Conservation (phyloP, 208 protist genomes). For the Histomonas meleagridis region DNA sequence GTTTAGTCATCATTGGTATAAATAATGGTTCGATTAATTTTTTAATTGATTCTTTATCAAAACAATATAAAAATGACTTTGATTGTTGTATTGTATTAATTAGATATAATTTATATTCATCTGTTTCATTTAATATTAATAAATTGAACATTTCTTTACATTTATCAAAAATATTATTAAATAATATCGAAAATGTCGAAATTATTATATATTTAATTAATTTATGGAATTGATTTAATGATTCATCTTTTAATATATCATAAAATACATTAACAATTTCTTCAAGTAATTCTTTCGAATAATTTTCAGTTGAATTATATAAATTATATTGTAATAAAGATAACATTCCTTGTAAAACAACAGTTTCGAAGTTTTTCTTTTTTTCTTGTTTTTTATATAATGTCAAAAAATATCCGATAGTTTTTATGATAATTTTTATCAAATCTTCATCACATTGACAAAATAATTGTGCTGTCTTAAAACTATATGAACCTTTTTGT, state of each 20-base stretch:
- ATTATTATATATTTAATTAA: not conserved
- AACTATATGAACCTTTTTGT: no score
- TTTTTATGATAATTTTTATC: no score
- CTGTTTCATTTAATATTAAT: not conserved
- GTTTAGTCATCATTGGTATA: not conserved
- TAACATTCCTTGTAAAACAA: not conserved
- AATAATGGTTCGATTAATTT: not conserved
- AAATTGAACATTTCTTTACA: not conserved
- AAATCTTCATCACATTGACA: no score
- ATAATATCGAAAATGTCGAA: not conserved
- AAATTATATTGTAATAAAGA: constrained; percentile 5
- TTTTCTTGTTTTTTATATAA: no score
- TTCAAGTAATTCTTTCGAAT: not conserved
- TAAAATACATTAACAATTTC: not conserved
- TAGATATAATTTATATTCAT: not conserved
- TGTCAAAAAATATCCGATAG: no score
- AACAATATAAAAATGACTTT: not conserved
- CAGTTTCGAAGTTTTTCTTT: no score
- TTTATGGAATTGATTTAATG: no score
- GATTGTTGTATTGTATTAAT: not conserved
- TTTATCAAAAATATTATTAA: not conserved
- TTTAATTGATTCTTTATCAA: not conserved
- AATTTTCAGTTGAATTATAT: not conserved
- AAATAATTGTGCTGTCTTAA: no score
- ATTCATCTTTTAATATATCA: no score